phyloP scores from a whole-genome alignment of 805 yeast species.

The Cyberlindnera euphorbiiphila region DNA sequence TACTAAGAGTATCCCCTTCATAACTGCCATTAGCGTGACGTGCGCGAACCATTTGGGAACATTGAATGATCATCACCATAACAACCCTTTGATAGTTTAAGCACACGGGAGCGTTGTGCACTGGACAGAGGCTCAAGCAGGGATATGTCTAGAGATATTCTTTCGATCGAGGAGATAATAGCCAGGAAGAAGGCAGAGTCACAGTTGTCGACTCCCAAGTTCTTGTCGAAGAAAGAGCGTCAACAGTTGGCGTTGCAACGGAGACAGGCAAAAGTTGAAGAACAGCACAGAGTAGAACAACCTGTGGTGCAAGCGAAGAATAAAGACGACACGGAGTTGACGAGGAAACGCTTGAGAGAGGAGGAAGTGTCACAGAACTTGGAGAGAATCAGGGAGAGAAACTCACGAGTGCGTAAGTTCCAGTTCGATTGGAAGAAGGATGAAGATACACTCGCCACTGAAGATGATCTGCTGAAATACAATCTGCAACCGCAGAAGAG shows the following conservation, averaged over 20 bases:
- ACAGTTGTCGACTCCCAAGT: conserved; percentile 32
- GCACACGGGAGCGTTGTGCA: too few species aligned
- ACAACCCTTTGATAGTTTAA: too few species aligned
- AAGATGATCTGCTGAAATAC: conserved; percentile 28
- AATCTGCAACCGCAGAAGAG: too few species aligned
- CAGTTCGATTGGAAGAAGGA: conserved; percentile 64
- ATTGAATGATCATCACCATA: too few species aligned
- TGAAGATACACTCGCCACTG: conserved; percentile 61
- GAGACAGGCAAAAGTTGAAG: conserved; percentile 13
- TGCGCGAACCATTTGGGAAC: too few species aligned
- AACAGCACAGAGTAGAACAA: conserved; percentile 1
- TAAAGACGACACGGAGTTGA: background rate
- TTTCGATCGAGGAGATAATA: conserved; percentile 36
- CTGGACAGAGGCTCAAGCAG: too few species aligned
- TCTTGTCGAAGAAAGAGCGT: conserved; percentile 46
- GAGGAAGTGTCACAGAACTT: conserved; percentile 2
- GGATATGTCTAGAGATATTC: conserved; percentile 27
- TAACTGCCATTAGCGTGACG: too few species aligned
- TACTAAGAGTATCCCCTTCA: too few species aligned
- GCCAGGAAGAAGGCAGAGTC: conserved; percentile 22
- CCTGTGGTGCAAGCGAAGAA: background rate
- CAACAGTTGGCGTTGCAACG: conserved; percentile 30
- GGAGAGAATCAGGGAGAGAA: conserved; percentile 3
- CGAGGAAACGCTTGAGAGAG: conserved; percentile 4
- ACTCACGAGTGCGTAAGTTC: conserved; percentile 37